Evolutionary conservation across 2,329 filamentous ascomycete genomes (phyloP), one percentile per base, ranked within the genome.

Genomic region (Myriangium duriaei): DNA sequence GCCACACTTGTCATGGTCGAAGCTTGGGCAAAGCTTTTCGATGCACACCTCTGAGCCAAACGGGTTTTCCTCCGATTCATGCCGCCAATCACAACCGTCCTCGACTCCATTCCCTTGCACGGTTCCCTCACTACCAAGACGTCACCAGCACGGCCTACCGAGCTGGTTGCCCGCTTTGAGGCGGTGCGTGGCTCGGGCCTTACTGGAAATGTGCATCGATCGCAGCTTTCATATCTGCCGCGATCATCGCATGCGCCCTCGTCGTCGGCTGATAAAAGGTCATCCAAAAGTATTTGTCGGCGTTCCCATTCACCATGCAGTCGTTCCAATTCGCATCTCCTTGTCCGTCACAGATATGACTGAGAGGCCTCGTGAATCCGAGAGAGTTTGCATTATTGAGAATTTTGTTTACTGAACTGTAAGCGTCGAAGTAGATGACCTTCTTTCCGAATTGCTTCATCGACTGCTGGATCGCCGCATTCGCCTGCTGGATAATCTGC

Each of bases 351-450:
- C 48, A 49, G 24, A 40, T 45, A 31, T 36, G 28, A 4, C 29
- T 43, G 30, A 49, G 29, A 11, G 45, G 40, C 19, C 44, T 34
- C 33, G 47, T 49, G 11, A 47, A 42, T 18, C 48, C 31, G 17
- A 31, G 32, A 30, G 24, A 26, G 21, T 46, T 26, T 28, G 41
- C 42, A 32, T 46, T 47, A 14, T 47, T 34, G 32, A 45, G 42
- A 18, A 49, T 11, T 19, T 39, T 21, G 1, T 33, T 33, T 36
- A 51, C 43, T 39, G 42, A 49, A 21, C 33, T 32, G 31, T 43
- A 49, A 3, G 41, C 40, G 34, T 51, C 48, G 37, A 49, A 46
- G 40, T 49, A 51, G 24, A 49, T 47, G 24, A 47, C 28, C 34
- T 49, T 43, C 24, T 34, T 37, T 4, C 42, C 42, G 37, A 43